phyloP scores from a whole-genome alignment of 805 yeast species.

The Kuraishia floccosa region DNA sequence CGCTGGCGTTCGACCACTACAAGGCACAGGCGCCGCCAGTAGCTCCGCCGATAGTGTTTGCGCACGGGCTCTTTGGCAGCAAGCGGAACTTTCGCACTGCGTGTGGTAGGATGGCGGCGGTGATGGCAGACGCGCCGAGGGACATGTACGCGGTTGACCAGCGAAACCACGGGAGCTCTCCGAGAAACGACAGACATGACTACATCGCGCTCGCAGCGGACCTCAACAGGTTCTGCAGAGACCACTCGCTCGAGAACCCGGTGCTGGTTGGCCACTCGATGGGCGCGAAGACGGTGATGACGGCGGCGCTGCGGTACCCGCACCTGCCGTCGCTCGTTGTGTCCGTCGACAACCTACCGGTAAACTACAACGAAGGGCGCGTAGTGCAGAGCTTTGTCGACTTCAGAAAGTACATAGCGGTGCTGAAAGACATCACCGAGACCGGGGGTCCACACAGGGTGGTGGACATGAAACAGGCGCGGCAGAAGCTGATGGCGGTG shows the following conservation, averaged over 20 bases:
- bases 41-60: constrained; percentile 55
- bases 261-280: constrained; percentile 65
- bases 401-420: constrained; percentile 16
- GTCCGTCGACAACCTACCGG: constrained; percentile 80
- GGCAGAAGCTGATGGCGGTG: constrained; percentile 42
- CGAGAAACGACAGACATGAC: constrained; percentile 58
- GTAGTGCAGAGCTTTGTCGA: constrained; percentile 7
- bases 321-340: constrained; percentile 43
- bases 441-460: constrained; percentile 3
- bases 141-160: constrained; percentile 62
- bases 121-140: constrained; percentile 3
- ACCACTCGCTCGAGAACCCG: constrained; percentile 25
- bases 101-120: constrained; percentile 37
- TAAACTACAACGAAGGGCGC: constrained; percentile 27
- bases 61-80: constrained; percentile 87
- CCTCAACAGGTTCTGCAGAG: constrained; percentile 52
- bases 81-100: constrained; percentile 69
- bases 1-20: constrained; percentile 7
- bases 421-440: constrained; percentile 3
- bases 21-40: not conserved
- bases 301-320: constrained; percentile 59
- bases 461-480: constrained; percentile 43
- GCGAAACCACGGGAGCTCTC: constrained; percentile 86
- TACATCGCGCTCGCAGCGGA: constrained; percentile 75
- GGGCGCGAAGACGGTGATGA: constrained; percentile 95